Conservation (phyloP, 306 rosid species). For the Castanopsis chinensis region DNA sequence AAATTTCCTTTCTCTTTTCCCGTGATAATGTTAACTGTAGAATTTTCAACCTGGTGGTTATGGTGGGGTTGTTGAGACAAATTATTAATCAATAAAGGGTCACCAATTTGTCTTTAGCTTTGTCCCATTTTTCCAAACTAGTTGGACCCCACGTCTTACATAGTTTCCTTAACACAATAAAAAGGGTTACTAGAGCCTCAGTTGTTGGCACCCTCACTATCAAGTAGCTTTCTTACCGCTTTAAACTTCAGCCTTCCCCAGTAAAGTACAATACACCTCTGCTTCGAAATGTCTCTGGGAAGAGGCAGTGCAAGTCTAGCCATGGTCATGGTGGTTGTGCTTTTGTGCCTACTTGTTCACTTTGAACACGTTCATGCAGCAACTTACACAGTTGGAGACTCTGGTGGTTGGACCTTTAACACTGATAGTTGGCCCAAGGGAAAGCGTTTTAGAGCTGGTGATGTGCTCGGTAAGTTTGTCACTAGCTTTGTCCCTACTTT, state of each 20-base stretch:
- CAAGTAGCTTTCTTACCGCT: background rate
- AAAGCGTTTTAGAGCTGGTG: constrained; percentile 53
- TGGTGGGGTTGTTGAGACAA: background rate
- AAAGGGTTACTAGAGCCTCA: constrained; percentile 3
- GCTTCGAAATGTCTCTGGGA: constrained; percentile 43
- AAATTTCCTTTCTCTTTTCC: background rate
- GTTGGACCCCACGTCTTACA: constrained; percentile 1
- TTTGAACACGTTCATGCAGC: constrained; percentile 38
- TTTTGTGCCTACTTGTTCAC: constrained; percentile 33
- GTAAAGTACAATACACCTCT: background rate
- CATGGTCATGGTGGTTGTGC: constrained; percentile 17
- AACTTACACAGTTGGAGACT: constrained; percentile 48
- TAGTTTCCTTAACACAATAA: constrained; percentile 9
- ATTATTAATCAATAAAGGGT: background rate
- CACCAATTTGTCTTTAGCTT: background rate
- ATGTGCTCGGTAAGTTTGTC: constrained; percentile 44
- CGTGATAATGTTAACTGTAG: background rate
- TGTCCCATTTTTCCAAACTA: constrained; percentile 8
- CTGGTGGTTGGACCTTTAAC: constrained; percentile 58
- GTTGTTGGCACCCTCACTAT: background rate
- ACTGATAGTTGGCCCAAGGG: constrained; percentile 49
- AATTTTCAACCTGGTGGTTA: background rate
- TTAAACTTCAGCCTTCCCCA: background rate
- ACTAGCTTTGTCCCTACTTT: background rate
- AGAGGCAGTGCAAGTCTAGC: constrained; percentile 59